phyloP scores from a whole-genome alignment of 2,329 filamentous ascomycete species.

The Claviceps arundinis region DNA sequence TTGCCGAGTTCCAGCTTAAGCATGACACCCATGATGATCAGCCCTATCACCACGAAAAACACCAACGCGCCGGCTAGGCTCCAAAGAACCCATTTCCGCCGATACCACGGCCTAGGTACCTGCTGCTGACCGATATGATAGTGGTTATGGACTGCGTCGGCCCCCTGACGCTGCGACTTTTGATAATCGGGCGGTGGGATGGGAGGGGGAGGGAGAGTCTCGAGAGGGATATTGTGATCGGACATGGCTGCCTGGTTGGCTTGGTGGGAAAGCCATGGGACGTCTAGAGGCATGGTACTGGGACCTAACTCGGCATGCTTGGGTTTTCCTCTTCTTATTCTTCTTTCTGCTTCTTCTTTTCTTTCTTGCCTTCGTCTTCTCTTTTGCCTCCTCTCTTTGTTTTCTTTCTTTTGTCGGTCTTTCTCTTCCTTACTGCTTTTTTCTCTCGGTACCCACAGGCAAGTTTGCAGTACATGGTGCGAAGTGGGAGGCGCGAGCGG shows the following conservation, averaged over 20 bases:
- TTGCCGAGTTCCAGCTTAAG: constrained; percentile 6
- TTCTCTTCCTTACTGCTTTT: not conserved
- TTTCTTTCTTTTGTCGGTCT: not conserved
- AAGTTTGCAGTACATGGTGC: too few relatives aligned
- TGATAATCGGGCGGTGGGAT: constrained; percentile 2
- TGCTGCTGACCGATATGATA: constrained; percentile 6
- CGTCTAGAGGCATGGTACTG: not conserved
- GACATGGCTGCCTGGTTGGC: not conserved
- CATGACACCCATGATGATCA: constrained; percentile 9
- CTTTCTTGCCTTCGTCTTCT: not conserved
- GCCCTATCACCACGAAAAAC: constrained; percentile 3
- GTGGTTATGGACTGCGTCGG: constrained; percentile 9
- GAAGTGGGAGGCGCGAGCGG: too few relatives aligned
- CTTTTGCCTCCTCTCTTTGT: not conserved
- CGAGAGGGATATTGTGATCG: not conserved
- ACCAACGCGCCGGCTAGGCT: constrained; percentile 1
- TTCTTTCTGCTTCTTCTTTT: not conserved
- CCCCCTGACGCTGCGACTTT: not conserved
- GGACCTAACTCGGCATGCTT: not conserved
- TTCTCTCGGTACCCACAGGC: too few relatives aligned
- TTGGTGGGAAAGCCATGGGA: not conserved
- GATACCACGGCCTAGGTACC: constrained; percentile 7
- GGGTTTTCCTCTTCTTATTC: not conserved
- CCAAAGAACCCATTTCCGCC: constrained; percentile 7
- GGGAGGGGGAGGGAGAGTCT: not conserved